These are phyloP conservation scores for Lichenothelia convexa DNA, from an alignment of 495 filamentous ascomycete genomes.

Conservation along the genomic window DNA sequence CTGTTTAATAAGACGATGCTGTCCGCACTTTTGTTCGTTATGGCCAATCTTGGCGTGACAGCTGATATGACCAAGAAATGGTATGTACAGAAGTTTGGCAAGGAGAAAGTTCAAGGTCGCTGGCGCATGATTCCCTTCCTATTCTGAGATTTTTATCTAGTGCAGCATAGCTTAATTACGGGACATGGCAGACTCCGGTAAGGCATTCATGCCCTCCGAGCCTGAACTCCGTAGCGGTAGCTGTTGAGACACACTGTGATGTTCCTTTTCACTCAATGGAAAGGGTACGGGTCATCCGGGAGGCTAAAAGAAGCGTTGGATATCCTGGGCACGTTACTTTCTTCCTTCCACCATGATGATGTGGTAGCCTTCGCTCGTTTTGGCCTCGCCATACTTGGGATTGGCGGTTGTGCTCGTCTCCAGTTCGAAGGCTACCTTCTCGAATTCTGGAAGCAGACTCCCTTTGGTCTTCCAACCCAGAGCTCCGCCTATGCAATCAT, in stretches of 20 bases:
- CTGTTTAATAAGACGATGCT: conserved; percentile 57
- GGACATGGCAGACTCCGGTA: no score
- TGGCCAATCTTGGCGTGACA: conserved; percentile 63
- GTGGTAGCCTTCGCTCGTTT: conserved; percentile 81
- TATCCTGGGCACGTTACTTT: no score
- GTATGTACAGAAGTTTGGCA: conserved; percentile 68
- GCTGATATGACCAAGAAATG: conserved; percentile 59
- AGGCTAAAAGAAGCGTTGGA: no score
- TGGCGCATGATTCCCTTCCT: conserved; percentile 75
- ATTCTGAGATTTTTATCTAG: no score
- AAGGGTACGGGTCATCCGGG: no score
- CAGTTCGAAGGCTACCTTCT: conserved; percentile 63
- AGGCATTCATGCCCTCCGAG: no score
- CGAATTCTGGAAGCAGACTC: conserved; percentile 53
- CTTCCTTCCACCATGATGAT: conserved; percentile 75
- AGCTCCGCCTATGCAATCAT: conserved; percentile 41
- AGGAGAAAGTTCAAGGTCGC: conserved; percentile 39
- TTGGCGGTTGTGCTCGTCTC: conserved; percentile 56
- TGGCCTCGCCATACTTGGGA: conserved; percentile 62
- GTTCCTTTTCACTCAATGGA: no score
- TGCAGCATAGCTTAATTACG: no score
- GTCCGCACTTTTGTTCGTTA: conserved; percentile 51
- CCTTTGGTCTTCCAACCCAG: conserved; percentile 75
- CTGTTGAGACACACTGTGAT: no score
- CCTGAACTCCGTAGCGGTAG: no score